Base-by-base conservation (phyloP, 164 flowering plant species). In the Umbellularia californica region DNA sequence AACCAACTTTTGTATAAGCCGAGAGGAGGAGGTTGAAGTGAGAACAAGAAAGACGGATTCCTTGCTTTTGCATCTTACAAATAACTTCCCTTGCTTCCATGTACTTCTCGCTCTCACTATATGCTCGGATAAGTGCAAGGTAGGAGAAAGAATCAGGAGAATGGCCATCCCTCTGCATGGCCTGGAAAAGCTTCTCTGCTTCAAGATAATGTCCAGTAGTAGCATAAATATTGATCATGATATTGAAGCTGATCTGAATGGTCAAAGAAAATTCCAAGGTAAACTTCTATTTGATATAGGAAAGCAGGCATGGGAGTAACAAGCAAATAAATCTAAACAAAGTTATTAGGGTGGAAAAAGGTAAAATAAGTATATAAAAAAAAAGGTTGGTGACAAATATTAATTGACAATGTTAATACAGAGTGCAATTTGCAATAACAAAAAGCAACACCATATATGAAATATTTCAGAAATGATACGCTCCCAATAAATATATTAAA, bases 201-300 rank as follows among this genome's bases (percentile, higher is more conserved):
- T 92, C 93, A 25, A 74, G 69, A 76, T 83, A 71, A 69, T 83
- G 89, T 72, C 97, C 97, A 15, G 75, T 80, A 33, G 72, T 73
- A 27, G 90, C 90, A 83, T 80, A 92, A 24, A 83, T 80, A 64
- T 83, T 88, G 64, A 90, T 86, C 97, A 92, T 88, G 27, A 89
- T 84, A 72, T 90, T 90, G 89, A 88, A 92, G 88, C 97, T 88
- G 60, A 89, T 82, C 98, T 90, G 88, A 87, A 85, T 52, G 5
- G 19, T 22, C 60, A 69, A 20, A 70, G 28, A 4, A 72, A 64
- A 73, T 28, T 19, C 17, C 51, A 33, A 72, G 2, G 50, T 28
- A 67, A 67, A 17, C 41, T 20, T 30, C 69, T 67, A 13, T 5
- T 15, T 67, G 68, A 25, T 23, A 65, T 25, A 23, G 30, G 10